A percentile compares a stretch with the other conserved stretches of the same genome.
phyloP scores from a whole-genome alignment of 2,329 filamentous ascomycete species.

The Alternaria tenuissima region DNA sequence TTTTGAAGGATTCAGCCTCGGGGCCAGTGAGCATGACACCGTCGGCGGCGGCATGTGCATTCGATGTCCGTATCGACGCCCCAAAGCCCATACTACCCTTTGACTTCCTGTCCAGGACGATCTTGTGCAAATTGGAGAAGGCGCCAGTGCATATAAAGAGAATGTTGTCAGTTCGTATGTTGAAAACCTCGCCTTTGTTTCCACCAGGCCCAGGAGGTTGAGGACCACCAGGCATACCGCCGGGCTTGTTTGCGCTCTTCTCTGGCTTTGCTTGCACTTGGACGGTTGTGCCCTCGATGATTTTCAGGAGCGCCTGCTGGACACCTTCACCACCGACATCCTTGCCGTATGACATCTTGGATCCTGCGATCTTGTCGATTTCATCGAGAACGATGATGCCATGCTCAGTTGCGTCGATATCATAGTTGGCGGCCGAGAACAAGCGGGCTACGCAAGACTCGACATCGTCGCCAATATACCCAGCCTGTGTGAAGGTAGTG shows the following conservation, averaged over 20 bases:
- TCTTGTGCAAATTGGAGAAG: constrained; percentile 90
- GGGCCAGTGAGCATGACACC: constrained; percentile 68
- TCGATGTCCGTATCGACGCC: constrained; percentile 72
- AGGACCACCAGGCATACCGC: constrained; percentile 31
- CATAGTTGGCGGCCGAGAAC: constrained; percentile 88
- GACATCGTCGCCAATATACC: constrained; percentile 98
- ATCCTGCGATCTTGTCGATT: constrained; percentile 94
- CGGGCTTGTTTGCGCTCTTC: constrained; percentile 56
- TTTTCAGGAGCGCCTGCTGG: constrained; percentile 92
- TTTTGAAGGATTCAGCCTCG: constrained; percentile 64
- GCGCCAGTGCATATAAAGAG: constrained; percentile 97
- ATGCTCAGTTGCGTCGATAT: constrained; percentile 81
- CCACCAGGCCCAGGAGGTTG: constrained; percentile 31
- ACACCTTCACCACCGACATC: constrained; percentile 97
- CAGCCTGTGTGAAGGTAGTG: constrained; percentile 93
- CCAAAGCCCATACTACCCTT: constrained; percentile 91
- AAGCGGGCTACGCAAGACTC: constrained; percentile 92
- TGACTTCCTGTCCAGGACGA: constrained; percentile 84
- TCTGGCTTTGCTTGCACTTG: constrained; percentile 89
- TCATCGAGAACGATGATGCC: constrained; percentile 97
- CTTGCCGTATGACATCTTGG: constrained; percentile 85
- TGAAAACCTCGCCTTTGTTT: constrained; percentile 67
- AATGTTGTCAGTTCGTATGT: constrained; percentile 93
- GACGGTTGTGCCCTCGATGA: constrained; percentile 93
- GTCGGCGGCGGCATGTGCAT: constrained; percentile 59